Conservation (phyloP, 805 yeast species). For the Pachysolen tannophilus region DNA sequence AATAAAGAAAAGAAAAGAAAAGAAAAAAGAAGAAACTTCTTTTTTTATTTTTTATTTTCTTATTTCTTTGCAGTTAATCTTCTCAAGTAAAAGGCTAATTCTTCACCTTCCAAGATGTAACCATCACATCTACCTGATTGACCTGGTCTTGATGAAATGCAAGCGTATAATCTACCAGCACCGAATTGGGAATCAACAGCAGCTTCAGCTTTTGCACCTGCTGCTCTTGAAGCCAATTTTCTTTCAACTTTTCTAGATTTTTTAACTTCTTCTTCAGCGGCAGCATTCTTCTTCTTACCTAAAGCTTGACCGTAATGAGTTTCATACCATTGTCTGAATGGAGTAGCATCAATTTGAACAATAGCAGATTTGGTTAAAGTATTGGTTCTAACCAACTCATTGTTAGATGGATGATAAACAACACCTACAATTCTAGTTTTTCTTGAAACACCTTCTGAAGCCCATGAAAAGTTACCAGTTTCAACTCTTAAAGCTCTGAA, state of each 20-base stretch:
- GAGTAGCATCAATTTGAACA: conserved; percentile 99
- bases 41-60: too few species aligned
- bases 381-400: conserved; percentile 99
- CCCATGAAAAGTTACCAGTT: conserved; percentile 99
- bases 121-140: conserved; percentile 99
- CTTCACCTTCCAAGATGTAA: conserved; percentile 99
- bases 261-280: conserved; percentile 53
- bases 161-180: conserved; percentile 98
- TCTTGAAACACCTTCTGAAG: conserved; percentile 96
- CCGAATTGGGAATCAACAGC: conserved; percentile 95
- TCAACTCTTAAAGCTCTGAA: conserved; percentile 99
- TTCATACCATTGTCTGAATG: conserved; percentile 99
- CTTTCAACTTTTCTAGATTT: conserved; percentile 77
- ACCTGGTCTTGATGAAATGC: conserved; percentile 99
- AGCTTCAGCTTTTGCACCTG: conserved; percentile 74
- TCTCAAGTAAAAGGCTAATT: conserved; percentile 99
- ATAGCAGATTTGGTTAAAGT: conserved; percentile 98
- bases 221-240: conserved; percentile 91
- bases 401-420: conserved; percentile 99
- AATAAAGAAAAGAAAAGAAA: background rate
- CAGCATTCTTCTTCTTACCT: conserved; percentile 85
- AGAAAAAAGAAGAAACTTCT: too few species aligned
- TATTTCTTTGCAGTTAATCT: conserved; percentile 99
- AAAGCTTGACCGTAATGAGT: conserved; percentile 92
- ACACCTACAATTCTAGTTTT: conserved; percentile 99